Percentiles rank a stretch among this genome's conserved stretches.
Evolutionary conservation across 139 green algal genomes (phyloP).

Genomic region (Closterium sp.): DNA sequence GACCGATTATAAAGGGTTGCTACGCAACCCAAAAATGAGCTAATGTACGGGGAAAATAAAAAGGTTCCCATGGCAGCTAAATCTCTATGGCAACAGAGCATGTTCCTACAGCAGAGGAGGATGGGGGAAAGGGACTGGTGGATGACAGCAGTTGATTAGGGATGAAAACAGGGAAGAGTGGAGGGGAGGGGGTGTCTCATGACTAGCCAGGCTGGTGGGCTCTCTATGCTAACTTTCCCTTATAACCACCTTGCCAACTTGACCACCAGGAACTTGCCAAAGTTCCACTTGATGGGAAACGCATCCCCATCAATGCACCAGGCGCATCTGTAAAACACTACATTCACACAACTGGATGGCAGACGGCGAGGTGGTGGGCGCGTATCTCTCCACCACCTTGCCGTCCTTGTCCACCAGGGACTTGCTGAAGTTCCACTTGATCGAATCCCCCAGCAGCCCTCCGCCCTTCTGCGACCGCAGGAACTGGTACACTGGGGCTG

Average conservation of each 20-base stretch:
- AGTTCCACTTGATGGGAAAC: neutral
- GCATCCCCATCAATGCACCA: neutral
- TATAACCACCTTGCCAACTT: too few relatives aligned
- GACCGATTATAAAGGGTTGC: too few relatives aligned
- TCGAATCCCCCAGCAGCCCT: constrained; percentile 40
- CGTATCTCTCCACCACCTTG: constrained; percentile 58
- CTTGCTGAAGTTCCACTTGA: constrained; percentile 67
- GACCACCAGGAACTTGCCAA: neutral
- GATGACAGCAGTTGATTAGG: neutral
- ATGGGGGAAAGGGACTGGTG: neutral
- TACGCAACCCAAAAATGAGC: too few relatives aligned
- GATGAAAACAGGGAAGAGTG: neutral
- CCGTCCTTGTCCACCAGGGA: constrained; percentile 61
- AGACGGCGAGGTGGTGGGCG: constrained; percentile 43
- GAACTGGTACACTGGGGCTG: constrained; percentile 49
- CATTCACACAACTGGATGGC: constrained; percentile 51
- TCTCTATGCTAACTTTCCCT: too few relatives aligned
- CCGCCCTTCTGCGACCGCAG: constrained; percentile 51
- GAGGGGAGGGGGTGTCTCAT: neutral
- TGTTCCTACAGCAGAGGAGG: neutral
- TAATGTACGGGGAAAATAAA: neutral
- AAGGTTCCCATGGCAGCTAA: neutral
- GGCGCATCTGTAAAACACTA: neutral
- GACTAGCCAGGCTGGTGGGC: neutral
- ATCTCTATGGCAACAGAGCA: too few relatives aligned